Base-by-base conservation (phyloP, 441 rosid genomes). In the Kokia cookei region DNA sequence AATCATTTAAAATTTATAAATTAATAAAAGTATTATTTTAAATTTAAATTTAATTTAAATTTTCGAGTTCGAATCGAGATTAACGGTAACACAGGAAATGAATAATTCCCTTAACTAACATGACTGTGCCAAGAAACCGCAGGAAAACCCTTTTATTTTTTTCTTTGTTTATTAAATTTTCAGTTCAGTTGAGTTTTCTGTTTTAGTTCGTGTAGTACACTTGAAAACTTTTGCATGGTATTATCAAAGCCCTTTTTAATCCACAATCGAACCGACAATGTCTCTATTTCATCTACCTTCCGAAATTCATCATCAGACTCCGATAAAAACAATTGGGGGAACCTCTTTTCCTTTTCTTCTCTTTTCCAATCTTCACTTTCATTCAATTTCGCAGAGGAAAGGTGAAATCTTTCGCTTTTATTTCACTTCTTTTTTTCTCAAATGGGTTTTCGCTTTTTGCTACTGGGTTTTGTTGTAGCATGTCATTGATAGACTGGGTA, bases 71-170 rank as follows among this genome's bases (percentile, higher is more conserved):
- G 37, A 32, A 5, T 32, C 37, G 1, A 32, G 37, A 1, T 32
- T 32, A 32, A 5, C 37, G 0, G 7, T 5, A 32, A 0, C 5
- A 5, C 4, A 1, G 13, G 5, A 26, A 45, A 13, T 0, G 1
- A 24, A 13, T 24, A 13, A 24, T 65, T 13, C 54, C 69, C 54
- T 43, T 43, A 65, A 65, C 55, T 47, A 47, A 48, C 55, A 48
- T 67, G 42, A 67, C 29, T 13, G 54, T 48, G 1, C 55, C 24
- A 4, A 47, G 57, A 13, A 45, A 26, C 13, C 14, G 3, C 13
- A 8, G 9, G 24, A 47, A 15, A 26, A 24, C 35, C n/a, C 12
- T 40, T 22, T 14, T 65, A 3, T 24, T 26, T 26, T 22, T 57
- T 57, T 10, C 29, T 3, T 32, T 32, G 4, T 5, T 32, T 32